Base-by-base conservation (phyloP, 2,329 filamentous ascomycete species). In the Dryadomyces sulphureus region DNA sequence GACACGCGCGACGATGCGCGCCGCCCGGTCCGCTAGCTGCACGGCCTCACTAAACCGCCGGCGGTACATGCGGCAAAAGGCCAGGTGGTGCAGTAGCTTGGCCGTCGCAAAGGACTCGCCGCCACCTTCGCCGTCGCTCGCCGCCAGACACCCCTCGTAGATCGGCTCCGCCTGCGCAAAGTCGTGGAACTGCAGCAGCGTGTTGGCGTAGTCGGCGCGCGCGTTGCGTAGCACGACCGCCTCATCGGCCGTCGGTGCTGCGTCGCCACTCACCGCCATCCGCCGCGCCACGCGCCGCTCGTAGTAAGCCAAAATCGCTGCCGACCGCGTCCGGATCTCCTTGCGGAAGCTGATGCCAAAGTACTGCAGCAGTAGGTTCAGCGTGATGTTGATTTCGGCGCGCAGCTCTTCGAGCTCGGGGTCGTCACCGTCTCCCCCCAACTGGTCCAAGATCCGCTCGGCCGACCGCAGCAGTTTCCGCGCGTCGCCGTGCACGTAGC, bases 131-230 rank as follows among this genome's bases (percentile, higher is more conserved):
- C 24, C 27, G 3, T 8, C 12, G n/a, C 5, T 19, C n/a, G 44
- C 45, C 5, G 43, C 43, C 11, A 50, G 43, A 27, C 50, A 52
- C n/a, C 24, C 39, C 20, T 48, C 32, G 39, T 52, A 52, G 35
- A 52, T 50, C 12, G 43, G 47, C 41, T 46, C 47, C 2, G 50
- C 50, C 14, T 39, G 19, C n/a, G 17, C 21, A 21, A 45, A 48
- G 41, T 50, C 50, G 43, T 52, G 49, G 38, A 50, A 52, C 47
- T 52, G 49, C 38, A 52, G 38, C 22, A 52, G 41, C 3, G 50
- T 50, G 45, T 52, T 52, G 45, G 50, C 50, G n/a, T 52, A 52
- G 39, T 52, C 50, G 8, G 50, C 50, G 8, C 43, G 43, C 5
- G 49, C 50, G n/a, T 50, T 45, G 39, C 41, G 16, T 5, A 46